Evolutionary conservation across 257 asterid species (phyloP).

Genomic region (Fraxinus anomala): DNA sequence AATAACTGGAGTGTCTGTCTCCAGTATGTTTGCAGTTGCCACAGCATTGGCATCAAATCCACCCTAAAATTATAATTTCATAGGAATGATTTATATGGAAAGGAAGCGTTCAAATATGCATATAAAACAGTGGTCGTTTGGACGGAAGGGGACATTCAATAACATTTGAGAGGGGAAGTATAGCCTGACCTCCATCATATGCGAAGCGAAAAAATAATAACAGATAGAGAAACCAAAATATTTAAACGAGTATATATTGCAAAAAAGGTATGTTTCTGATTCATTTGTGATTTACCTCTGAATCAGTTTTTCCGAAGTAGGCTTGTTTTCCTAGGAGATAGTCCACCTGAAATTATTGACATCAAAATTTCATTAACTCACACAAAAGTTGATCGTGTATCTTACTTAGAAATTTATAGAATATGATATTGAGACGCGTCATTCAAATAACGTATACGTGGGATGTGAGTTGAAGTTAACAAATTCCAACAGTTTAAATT

Average conservation of each 20-base stretch:
- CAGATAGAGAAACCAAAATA: not conserved
- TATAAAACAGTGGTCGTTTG: too few species aligned
- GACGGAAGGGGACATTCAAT: too few species aligned
- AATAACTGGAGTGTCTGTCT: conserved; percentile 37
- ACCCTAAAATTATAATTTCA: conserved; percentile 33
- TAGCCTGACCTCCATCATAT: not conserved
- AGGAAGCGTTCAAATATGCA: not conserved
- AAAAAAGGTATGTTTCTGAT: too few species aligned
- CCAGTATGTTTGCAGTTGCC: conserved; percentile 53
- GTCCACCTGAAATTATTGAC: conserved; percentile 64
- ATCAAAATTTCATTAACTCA: not conserved
- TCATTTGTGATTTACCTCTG: conserved; percentile 61
- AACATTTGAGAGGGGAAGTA: not conserved
- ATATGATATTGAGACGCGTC: not conserved
- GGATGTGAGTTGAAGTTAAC: too few species aligned
- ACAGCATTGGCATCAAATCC: conserved; percentile 52
- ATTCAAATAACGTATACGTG: too few species aligned
- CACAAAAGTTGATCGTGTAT: not conserved
- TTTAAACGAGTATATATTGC: not conserved
- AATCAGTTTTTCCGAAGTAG: conserved; percentile 73
- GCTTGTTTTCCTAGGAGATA: conserved; percentile 82
- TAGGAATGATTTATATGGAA: not conserved
- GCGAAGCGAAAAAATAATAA: not conserved
- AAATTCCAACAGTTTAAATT: not conserved
- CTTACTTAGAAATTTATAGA: not conserved